These are phyloP conservation scores for Cutaneotrichosporon cavernicola DNA, from an alignment of 1,284 basidiomycete species.

Conservation along the genomic window DNA sequence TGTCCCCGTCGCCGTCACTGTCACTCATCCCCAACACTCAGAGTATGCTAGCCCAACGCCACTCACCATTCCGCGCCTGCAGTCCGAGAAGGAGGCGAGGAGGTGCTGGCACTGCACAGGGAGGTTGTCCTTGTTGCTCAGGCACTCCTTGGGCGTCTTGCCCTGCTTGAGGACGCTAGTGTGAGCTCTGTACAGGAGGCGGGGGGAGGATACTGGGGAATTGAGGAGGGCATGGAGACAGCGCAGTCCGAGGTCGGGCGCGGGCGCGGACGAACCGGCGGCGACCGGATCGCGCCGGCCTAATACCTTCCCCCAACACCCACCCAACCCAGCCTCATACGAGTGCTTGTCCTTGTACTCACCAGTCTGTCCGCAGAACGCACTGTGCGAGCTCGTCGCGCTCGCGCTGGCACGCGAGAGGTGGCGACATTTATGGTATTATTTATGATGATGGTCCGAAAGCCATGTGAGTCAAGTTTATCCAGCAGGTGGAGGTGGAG, in stretches of 20 bases:
- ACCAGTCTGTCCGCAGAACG: slow-evolving; percentile 51
- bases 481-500: not conserved
- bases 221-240: not conserved
- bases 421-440: slow-evolving; percentile 6
- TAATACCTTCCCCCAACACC: no score
- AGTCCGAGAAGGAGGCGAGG: slow-evolving; percentile 48
- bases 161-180: slow-evolving; percentile 45
- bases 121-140: slow-evolving; percentile 43
- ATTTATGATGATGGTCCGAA: not conserved
- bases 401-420: slow-evolving; percentile 37
- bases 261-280: no score
- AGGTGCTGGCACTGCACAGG: slow-evolving; percentile 51
- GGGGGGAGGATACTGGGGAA: not conserved
- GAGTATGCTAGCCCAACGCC: not conserved
- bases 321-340: not conserved
- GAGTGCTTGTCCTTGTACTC: slow-evolving; percentile 17
- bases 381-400: slow-evolving; percentile 50
- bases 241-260: no score
- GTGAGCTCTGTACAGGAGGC: not conserved
- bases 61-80: slow-evolving; percentile 53
- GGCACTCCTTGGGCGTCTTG: slow-evolving; percentile 46
- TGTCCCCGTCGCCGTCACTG: no score
- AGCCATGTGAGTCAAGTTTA: not conserved
- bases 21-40: no score
- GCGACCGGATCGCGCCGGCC: no score